A percentile compares a stretch with the other conserved stretches of the same genome.
These are phyloP conservation scores for Lasiosphaeria miniovina DNA, from an alignment of 495 filamentous ascomycete species.

Conservation along the genomic window DNA sequence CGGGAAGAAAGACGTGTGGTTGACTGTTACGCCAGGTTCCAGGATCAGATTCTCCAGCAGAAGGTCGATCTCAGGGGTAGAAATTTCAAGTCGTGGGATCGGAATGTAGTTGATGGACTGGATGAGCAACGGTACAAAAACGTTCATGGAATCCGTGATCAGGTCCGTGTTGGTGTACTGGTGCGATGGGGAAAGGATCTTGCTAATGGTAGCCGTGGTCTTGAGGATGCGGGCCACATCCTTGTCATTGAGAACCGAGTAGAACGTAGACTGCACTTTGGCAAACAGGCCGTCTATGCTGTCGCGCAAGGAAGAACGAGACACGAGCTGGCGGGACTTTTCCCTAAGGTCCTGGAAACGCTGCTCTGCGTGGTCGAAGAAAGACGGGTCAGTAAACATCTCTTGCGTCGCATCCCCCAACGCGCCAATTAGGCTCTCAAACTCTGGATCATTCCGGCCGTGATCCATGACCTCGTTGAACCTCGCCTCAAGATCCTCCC, in stretches of 20 bases:
- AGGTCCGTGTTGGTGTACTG: slow-evolving; percentile 62
- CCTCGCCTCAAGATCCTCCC: slow-evolving; percentile 66
- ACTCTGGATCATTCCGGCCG: slow-evolving; percentile 73
- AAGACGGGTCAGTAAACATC: slow-evolving; percentile 81
- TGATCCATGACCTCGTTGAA: slow-evolving; percentile 70
- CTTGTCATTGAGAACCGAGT: slow-evolving; percentile 64
- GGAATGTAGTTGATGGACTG: slow-evolving; percentile 79
- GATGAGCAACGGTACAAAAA: slow-evolving; percentile 77
- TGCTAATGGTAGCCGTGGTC: slow-evolving; percentile 61
- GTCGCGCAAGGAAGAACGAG: slow-evolving; percentile 62
- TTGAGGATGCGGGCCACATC: slow-evolving; percentile 64
- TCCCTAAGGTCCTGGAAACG: slow-evolving; percentile 69
- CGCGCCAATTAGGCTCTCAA: slow-evolving; percentile 72
- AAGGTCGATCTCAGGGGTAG: slow-evolving; percentile 77
- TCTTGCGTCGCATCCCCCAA: slow-evolving; percentile 70
- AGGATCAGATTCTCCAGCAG: slow-evolving; percentile 87
- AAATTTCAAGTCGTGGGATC: slow-evolving; percentile 81
- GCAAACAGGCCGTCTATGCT: slow-evolving; percentile 71
- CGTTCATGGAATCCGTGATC: slow-evolving; percentile 66
- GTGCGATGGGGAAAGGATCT: slow-evolving; percentile 59
- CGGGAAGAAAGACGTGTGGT: slow-evolving; percentile 84
- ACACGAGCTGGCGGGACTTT: slow-evolving; percentile 60
- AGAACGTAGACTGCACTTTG: slow-evolving; percentile 65
- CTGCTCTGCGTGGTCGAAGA: slow-evolving; percentile 68
- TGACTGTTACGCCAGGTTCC: slow-evolving; percentile 82